Percentiles rank a stretch among this genome's conserved stretches.
Evolutionary conservation across 192 early-diverging fungal species (phyloP).

Genomic region (Coemansia sp.): DNA sequence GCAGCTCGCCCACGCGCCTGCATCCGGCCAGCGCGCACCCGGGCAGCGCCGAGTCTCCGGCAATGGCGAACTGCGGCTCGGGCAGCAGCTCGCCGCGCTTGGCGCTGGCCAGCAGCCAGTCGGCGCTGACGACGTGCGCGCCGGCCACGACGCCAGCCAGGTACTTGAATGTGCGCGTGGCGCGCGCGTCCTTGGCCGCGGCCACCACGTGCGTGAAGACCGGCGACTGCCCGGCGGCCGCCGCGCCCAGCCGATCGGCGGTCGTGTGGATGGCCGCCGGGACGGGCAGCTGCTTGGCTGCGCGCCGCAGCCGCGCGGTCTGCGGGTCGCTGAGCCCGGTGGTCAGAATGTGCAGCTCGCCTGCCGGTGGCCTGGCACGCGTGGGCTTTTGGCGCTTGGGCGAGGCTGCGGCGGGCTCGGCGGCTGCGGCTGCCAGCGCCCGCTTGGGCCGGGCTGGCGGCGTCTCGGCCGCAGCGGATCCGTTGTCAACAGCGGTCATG

Average conservation of each 20-base stretch:
- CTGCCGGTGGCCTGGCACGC: background rate
- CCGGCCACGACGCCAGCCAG: slow-evolving; percentile 30
- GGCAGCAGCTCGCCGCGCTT: slow-evolving; percentile 4
- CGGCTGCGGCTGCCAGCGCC: too few relatives aligned
- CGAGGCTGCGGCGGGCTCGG: background rate
- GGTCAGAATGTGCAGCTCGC: slow-evolving; percentile 10
- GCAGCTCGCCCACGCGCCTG: slow-evolving; percentile 6
- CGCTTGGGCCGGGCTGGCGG: too few relatives aligned
- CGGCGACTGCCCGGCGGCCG: background rate
- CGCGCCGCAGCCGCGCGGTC: slow-evolving; percentile 10
- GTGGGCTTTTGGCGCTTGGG: background rate
- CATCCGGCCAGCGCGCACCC: background rate
- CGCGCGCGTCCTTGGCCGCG: slow-evolving; percentile 4
- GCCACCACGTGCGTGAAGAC: slow-evolving; percentile 38
- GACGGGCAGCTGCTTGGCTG: slow-evolving; percentile 7
- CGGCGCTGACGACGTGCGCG: slow-evolving; percentile 18
- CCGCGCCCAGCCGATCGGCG: background rate
- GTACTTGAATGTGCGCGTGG: slow-evolving; percentile 49
- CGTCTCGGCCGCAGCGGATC: too few relatives aligned
- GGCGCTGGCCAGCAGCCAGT: slow-evolving; percentile 32
- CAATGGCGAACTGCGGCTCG: slow-evolving; percentile 14
- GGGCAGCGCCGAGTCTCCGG: slow-evolving; percentile 29
- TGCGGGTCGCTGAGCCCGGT: slow-evolving; percentile 24
- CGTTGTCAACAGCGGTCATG: too few relatives aligned
- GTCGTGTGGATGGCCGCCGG: background rate